Evolutionary conservation across 2,329 filamentous ascomycete genomes (phyloP), one percentile per base, ranked within the genome.

Genomic region (Atkinsonella texensis): DNA sequence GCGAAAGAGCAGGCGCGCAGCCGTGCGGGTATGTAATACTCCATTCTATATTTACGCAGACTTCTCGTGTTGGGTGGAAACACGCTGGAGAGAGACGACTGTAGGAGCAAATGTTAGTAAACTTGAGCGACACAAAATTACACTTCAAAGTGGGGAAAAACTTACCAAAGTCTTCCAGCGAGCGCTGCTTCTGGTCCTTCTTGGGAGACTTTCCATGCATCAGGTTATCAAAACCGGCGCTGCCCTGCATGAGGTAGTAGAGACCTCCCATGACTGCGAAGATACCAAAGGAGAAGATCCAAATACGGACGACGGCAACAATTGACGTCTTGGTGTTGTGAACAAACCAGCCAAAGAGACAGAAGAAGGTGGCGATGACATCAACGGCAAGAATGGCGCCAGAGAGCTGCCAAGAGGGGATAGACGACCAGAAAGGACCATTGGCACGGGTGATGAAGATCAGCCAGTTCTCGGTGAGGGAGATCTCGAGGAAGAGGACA

Each of bases 381-480:
- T 95, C 88, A 63, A 95, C 89, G 48, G 88, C 59, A 46, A 93
- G 66, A 57, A 95, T 89, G 57, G 89, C 89, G 55, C 83, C 83
- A 51, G 76, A 69, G 44, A 95, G 76, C 70, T 94, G 87, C 85
- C 87, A 90, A 55, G 88, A 94, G 54, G 89, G 89, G 53, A 89
- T 80, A 23, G 86, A 90, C 3, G 86, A 89, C 88, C 88, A 94
- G 79, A 94, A 91, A 51, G 88, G 87, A 63, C 89, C 88, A 70
- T 90, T 90, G 71, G 88, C 85, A 77, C 89, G 88, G 58, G 89
- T 95, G 72, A 95, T 91, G 76, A 95, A 94, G 71, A 95, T 95
- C 49, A 95, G 79, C 89, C 89, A 95, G 74, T 94, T 95, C 77
- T 95, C 87, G 54, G 89, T 90, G 51, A 95, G 80, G 12, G 87